Base-by-base conservation (phyloP, 2,329 filamentous ascomycete genomes). In the Xylariaceae sp. region DNA sequence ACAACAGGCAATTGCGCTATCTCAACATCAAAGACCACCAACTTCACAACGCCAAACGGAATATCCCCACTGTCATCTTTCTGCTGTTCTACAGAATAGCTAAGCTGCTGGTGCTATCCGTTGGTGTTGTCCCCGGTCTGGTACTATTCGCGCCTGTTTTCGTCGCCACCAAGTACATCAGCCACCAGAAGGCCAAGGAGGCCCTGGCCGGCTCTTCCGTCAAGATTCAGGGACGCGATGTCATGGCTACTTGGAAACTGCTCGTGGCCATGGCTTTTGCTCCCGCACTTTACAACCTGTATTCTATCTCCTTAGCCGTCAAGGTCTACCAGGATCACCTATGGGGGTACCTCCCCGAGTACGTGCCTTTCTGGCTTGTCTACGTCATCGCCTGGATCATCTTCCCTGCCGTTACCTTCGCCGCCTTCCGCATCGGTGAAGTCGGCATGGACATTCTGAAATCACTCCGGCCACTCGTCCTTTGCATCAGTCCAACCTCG, bases 401-500 rank as follows among this genome's bases (percentile, higher is more conserved):
- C 54, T 95, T 95, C 73, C 86, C 91, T 5, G 79, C 83, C 20
- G 86, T 96, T 57, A 96, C 91, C 0, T 96, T 95, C 65, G 91
- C 90, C 4, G 89, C 93, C 6, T 82, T 98, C 42, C 85, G 93
- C 10, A 95, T 97, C 55, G 93, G 93, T 37, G 93, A 98, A 69
- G 85, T 95, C n/a, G 93, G 92, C 42, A 96, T 98, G 90, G 93
- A 98, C 63, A 96, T 98, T 45, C 74, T 93, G 71, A 98, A 97
- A 69, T 97, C 92, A 0, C 77, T 98, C 14, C 82, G 89, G 8
- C 93, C 93, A 5, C 79, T 98, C 8, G 74, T 95, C 37, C 75
- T 96, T 25, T 93, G 88, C 54, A 77, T 97, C 59, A 86, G 86
- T 58, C 93, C 93, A 2, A 82, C 83, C 4, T 92, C 88, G 2